Base-by-base conservation (phyloP, 1,284 basidiomycete species). In the Tilletia caries region DNA sequence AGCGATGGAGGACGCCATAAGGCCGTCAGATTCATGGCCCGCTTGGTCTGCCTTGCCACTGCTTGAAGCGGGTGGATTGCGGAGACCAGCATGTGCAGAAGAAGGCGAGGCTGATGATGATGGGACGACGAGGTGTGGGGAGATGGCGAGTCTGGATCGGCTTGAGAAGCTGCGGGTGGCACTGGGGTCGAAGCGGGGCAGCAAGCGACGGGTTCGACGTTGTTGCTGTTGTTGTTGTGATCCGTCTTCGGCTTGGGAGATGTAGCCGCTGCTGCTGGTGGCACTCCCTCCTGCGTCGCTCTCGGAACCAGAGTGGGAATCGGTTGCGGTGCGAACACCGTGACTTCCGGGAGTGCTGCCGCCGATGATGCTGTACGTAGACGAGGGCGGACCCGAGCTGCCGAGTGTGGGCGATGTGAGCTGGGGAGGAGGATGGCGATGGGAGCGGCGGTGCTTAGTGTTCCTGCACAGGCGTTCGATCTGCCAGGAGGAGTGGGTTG, bases 401-500 rank as follows among this genome's bases (percentile, higher is more conserved):
- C 32, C 34, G 29, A 62, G 58, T 20, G 29, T 25, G 13, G 58
- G 18, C 58, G 58, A 33, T 20, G 58, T 29, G 37, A 41, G 37
- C 8, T 20, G 58, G 4, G 32, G 3, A 2, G 29, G 32, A 0
- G 58, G 18, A 3, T 34, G 33, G 29, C 18, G 33, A 33, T 29
- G 58, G 3, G 18, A 29, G 3, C 29, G 58, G 20, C 32, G 32
- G 5, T 20, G 32, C 27, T 18, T 29, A 33, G 58, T 20, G 3
- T 62, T 20, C 20, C 32, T 25, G 32, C 37, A 65, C 64, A 37
- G 25, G 54, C 66, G 50, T 18, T 75, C 77, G 4, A 79, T 74
- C 34, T 76, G 71, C 77, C 77, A 79, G 1, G 76, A 71, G 12
- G 77, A 79, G 1, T 76, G 70, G 15, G 72, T 70, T 5, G 71